Evolutionary conservation across 768 basidiomycete genomes (phyloP).

Genomic region (Boletus sp.): DNA sequence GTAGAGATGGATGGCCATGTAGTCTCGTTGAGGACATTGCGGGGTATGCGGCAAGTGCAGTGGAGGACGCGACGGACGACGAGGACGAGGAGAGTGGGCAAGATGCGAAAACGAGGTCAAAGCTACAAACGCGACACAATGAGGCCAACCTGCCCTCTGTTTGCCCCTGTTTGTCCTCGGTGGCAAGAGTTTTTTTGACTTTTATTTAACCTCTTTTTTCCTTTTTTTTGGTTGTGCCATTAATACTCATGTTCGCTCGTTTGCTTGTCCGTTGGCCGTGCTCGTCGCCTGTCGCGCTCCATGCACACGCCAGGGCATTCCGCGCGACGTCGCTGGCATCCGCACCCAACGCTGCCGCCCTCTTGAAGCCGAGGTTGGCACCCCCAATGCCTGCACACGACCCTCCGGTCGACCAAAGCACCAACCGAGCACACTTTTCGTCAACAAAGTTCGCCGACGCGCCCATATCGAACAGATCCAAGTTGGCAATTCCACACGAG

Average conservation of each 20-base stretch:
- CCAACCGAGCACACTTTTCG: conserved; percentile 29
- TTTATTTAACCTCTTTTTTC: background rate
- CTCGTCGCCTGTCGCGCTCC: conserved; percentile 8
- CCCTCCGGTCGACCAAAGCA: conserved; percentile 11
- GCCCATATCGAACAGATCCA: conserved; percentile 39
- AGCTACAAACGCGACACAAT: conserved; percentile 23
- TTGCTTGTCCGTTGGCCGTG: conserved; percentile 24
- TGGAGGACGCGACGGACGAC: conserved; percentile 15
- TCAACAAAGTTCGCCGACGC: conserved; percentile 27
- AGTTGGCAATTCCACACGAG: conserved; percentile 43
- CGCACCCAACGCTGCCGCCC: conserved; percentile 8
- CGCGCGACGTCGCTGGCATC: conserved; percentile 7
- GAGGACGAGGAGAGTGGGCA: conserved; percentile 12
- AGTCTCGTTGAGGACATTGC: conserved; percentile 53
- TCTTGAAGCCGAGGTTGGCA: conserved; percentile 8
- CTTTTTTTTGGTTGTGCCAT: background rate
- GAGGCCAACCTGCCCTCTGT: conserved; percentile 22
- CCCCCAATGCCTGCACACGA: background rate
- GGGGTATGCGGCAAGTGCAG: conserved; percentile 1
- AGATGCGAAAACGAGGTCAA: conserved; percentile 18
- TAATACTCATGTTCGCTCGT: conserved; percentile 23
- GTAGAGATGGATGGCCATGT: conserved; percentile 60
- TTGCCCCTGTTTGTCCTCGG: conserved; percentile 19
- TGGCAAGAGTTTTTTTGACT: conserved; percentile 1
- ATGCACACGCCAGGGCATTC: conserved; percentile 14